These are phyloP conservation scores for Neopestalotiopsis clavispora DNA, from an alignment of 2,329 filamentous ascomycete species.

Conservation along the genomic window DNA sequence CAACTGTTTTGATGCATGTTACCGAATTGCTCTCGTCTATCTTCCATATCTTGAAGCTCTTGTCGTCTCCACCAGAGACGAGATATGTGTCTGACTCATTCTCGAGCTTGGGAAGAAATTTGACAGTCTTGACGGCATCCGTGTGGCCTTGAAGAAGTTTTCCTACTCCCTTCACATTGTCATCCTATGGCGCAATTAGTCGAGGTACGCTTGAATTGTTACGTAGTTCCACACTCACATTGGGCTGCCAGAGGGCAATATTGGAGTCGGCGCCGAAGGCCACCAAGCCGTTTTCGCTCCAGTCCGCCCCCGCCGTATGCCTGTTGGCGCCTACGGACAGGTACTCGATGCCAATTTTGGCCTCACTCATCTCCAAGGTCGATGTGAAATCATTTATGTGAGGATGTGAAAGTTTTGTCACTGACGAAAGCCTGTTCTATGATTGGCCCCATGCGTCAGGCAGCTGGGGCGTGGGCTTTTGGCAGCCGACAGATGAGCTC, in stretches of 20 bases:
- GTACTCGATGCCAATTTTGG: constrained; percentile 49
- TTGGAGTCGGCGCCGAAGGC: constrained; percentile 91
- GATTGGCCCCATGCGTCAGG: background rate
- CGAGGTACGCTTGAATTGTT: constrained; percentile 4
- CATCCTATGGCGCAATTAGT: constrained; percentile 35
- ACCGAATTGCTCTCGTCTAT: constrained; percentile 33
- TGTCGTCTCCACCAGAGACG: constrained; percentile 82
- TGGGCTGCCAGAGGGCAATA: constrained; percentile 85
- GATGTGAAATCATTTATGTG: constrained; percentile 10
- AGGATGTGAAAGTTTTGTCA: constrained; percentile 11
- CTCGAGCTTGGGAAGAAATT: constrained; percentile 66
- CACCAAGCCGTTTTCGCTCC: constrained; percentile 74
- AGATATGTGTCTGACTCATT: constrained; percentile 60
- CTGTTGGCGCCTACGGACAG: constrained; percentile 86
- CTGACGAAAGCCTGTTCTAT: constrained; percentile 1
- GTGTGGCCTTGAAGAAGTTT: constrained; percentile 76
- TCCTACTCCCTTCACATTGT: constrained; percentile 61
- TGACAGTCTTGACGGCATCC: constrained; percentile 81
- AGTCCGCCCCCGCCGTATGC: constrained; percentile 88
- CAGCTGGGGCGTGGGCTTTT: background rate
- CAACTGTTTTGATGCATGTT: constrained; percentile 58
- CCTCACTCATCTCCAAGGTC: constrained; percentile 26
- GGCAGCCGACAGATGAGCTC: background rate
- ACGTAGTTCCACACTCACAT: constrained; percentile 55
- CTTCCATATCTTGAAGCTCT: constrained; percentile 76